phyloP scores from a whole-genome alignment of 768 basidiomycete species.

The Termitomyces eurrhizus region DNA sequence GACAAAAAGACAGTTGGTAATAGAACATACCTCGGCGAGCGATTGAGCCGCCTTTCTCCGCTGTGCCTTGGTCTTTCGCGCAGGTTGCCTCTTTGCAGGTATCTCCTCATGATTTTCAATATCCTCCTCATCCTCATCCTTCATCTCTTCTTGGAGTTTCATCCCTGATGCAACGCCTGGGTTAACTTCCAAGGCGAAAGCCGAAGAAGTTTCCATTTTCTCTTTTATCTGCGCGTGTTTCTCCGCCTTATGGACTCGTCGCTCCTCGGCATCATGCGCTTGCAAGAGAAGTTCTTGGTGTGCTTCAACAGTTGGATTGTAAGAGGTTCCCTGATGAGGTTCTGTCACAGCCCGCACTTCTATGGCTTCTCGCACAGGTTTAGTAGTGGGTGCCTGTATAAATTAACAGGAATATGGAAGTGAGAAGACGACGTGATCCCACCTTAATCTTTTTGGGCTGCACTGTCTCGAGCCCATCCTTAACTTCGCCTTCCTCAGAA shows the following conservation, averaged over 20 bases:
- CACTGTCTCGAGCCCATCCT: conserved; percentile 39
- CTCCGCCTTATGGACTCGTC: conserved; percentile 47
- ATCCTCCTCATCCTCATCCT: conserved; percentile 32
- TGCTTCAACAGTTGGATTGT: conserved; percentile 76
- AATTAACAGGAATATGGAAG: background rate
- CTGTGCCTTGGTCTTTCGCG: conserved; percentile 47
- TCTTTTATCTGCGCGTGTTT: conserved; percentile 50
- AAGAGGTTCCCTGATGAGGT: conserved; percentile 84
- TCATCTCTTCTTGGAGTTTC: conserved; percentile 37
- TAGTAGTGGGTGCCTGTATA: conserved; percentile 43
- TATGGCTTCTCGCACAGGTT: conserved; percentile 49
- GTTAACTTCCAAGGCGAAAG: conserved; percentile 13
- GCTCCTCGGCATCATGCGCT: conserved; percentile 66
- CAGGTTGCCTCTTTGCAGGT: conserved; percentile 34
- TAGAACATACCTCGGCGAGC: conserved; percentile 54
- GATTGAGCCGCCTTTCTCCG: conserved; percentile 60
- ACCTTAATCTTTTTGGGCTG: conserved; percentile 53
- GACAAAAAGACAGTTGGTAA: background rate
- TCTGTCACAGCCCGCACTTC: conserved; percentile 59
- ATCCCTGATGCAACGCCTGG: background rate
- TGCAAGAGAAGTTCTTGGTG: conserved; percentile 67
- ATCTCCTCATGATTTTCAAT: conserved; percentile 26
- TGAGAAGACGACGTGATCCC: conserved; percentile 7
- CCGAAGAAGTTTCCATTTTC: conserved; percentile 37
- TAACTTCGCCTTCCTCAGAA: conserved; percentile 26